Evolutionary conservation across 352 stramenopile species (phyloP).

Genomic region (Phytophthora palmivora): DNA sequence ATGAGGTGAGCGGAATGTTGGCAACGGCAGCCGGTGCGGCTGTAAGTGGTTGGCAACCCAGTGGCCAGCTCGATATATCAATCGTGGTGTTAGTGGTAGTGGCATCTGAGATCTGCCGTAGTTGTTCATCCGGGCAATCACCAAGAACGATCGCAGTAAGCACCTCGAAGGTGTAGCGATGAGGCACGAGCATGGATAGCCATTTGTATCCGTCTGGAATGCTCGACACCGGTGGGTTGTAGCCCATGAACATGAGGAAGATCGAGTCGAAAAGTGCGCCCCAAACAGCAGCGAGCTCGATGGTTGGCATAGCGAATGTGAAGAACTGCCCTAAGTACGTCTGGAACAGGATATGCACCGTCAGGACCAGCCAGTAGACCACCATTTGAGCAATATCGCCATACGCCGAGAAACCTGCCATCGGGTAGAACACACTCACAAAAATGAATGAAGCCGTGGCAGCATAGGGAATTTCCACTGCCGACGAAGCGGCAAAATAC

Average conservation of each 20-base stretch:
- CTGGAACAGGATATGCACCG: constrained; percentile 50
- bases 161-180: constrained; percentile 48
- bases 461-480: constrained; percentile 87
- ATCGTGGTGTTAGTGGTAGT: constrained; percentile 34
- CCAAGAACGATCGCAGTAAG: constrained; percentile 51
- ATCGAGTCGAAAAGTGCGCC: constrained; percentile 56
- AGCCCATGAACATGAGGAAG: constrained; percentile 66
- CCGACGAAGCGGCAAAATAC: constrained; percentile 78
- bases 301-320: constrained; percentile 56
- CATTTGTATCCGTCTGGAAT: constrained; percentile 59
- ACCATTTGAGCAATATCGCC: constrained; percentile 41
- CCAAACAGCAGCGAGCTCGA: constrained; percentile 53
- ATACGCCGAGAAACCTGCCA: constrained; percentile 66
- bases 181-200: constrained; percentile 50
- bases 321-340: constrained; percentile 72
- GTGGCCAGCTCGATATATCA: constrained; percentile 38
- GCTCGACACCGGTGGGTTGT: constrained; percentile 47
- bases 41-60: constrained; percentile 64
- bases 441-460: constrained; percentile 61
- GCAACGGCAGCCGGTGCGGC: constrained; percentile 53
- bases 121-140: constrained; percentile 46
- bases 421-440: constrained; percentile 72
- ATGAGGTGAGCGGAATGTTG: constrained; percentile 55
- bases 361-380: constrained; percentile 50
- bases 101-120: constrained; percentile 36